Percentiles rank a stretch among this genome's conserved stretches.
Evolutionary conservation across 805 yeast genomes (phyloP).

Genomic region (Barnettozyma salicaria): DNA sequence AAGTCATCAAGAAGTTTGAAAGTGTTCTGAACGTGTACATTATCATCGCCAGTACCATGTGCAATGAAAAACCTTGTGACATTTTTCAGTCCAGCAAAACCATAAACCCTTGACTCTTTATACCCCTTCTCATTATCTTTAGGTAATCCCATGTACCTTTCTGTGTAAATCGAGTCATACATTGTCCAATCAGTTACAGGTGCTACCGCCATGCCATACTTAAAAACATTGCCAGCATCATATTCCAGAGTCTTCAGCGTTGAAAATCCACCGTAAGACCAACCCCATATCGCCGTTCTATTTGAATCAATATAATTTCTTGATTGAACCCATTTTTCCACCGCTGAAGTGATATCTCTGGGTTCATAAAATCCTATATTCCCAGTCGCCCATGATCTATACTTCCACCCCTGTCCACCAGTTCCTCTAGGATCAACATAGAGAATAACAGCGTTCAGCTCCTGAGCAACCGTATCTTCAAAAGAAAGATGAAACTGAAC

Average conservation of each 20-base stretch:
- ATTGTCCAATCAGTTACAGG: constrained; percentile 78
- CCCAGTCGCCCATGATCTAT: constrained; percentile 47
- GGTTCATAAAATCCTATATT: constrained; percentile 75
- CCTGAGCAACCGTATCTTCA: constrained; percentile 53
- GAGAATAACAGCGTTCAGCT: constrained; percentile 53
- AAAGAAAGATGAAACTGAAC: constrained; percentile 45
- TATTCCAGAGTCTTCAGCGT: constrained; percentile 68
- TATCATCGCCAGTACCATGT: constrained; percentile 84
- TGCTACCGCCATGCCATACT: constrained; percentile 76
- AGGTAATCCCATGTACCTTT: constrained; percentile 64
- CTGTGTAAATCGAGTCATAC: constrained; percentile 76
- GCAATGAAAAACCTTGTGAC: constrained; percentile 57
- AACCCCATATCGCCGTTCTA: constrained; percentile 74
- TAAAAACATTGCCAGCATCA: constrained; percentile 57
- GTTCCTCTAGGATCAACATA: constrained; percentile 80
- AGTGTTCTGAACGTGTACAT: constrained; percentile 73
- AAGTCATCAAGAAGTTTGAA: constrained; percentile 55
- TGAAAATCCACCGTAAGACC: constrained; percentile 83
- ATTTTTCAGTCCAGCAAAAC: constrained; percentile 37
- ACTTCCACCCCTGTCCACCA: constrained; percentile 71
- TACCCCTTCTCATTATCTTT: constrained; percentile 44
- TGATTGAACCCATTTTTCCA: constrained; percentile 43
- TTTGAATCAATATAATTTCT: constrained; percentile 41
- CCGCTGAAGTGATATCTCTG: constrained; percentile 51
- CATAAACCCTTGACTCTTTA: constrained; percentile 37